Base-by-base conservation (phyloP, 371 early-diverging fungal genomes). In the Rhizopus arrhizus region DNA sequence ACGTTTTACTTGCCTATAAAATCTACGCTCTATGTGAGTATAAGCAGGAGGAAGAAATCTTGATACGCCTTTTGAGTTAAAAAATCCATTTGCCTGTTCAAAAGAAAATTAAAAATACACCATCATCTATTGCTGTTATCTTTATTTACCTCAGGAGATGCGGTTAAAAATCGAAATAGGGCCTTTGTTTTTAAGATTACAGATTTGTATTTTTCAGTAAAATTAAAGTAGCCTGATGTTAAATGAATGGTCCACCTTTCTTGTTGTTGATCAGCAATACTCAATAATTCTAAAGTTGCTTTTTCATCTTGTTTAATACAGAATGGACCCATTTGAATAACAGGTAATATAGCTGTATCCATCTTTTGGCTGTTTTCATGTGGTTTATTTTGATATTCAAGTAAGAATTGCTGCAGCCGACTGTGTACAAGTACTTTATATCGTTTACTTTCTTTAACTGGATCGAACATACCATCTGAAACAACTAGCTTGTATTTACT, bases 221-320 rank as follows among this genome's bases (percentile, higher is more conserved):
- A 88, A 70, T 98, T 98, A 61, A 98, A 92, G 64, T 98, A 98
- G n/a, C 95, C 96, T 4, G 96, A 93, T 0, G 93, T 89, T 47
- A 96, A 76, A 58, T 85, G 73, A 43, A 84, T 80, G 3, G 77
- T 75, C 77, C 87, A 78, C 15, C 53, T 69, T 1, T 70, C 45
- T 32, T 70, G 65, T 22, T 72, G 64, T 29, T 34, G 58, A 15
- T 72, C 57, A 7, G 78, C 83, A 33, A 76, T 72, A 40, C 82
- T 75, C 32, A 96, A 66, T 15, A 96, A 68, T 11, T 68, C 69
- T 2, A 82, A 42, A 31, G 91, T 85, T 3, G 84, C 70, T 3
- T 62, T 58, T 56, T 93, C 88, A 63, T 98, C 97, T 62, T 96
- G 90, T 6, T 84, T 73, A 3, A 96, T 81, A 13, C 83, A 83